Percentiles rank a stretch among this genome's conserved stretches.
Evolutionary conservation across 2,329 filamentous ascomycete genomes (phyloP).

Genomic region (Talaromyces verruculosus): DNA sequence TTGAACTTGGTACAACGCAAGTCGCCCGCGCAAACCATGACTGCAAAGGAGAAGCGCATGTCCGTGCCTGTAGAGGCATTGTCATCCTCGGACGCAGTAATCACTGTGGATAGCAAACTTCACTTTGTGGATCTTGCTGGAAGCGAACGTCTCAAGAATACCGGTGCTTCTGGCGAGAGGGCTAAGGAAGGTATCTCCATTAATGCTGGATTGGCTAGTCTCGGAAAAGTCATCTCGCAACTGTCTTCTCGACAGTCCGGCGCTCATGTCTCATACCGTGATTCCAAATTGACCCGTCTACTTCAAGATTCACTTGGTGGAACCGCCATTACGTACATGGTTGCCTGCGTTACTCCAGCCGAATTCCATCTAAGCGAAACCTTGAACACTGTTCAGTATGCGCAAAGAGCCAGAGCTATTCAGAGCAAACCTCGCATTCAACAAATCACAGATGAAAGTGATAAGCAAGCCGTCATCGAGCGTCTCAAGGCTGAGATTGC

Average conservation of each 20-base stretch:
- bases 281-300: constrained; percentile 92
- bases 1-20: constrained; percentile 86
- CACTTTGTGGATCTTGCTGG: constrained; percentile 98
- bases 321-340: constrained; percentile 99
- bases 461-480: constrained; percentile 92
- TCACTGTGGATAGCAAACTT: constrained; percentile 95
- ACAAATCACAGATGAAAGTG: constrained; percentile 80
- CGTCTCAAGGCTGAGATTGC: constrained; percentile 89
- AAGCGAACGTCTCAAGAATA: constrained; percentile 96
- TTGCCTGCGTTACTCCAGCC: constrained; percentile 93
- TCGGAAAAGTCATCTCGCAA: constrained; percentile 98
- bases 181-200: constrained; percentile 97
- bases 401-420: constrained; percentile 90
- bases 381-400: constrained; percentile 95
- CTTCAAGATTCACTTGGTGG: constrained; percentile 95
- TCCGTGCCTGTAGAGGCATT: constrained; percentile 83
- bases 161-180: constrained; percentile 87
- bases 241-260: constrained; percentile 84
- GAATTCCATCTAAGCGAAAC: constrained; percentile 98
- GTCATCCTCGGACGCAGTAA: constrained; percentile 59
- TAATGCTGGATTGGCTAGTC: constrained; percentile 88
- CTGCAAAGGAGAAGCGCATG: constrained; percentile 74
- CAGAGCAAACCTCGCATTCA: constrained; percentile 98
- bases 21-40: constrained; percentile 42
- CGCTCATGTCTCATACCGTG: constrained; percentile 93